Base-by-base conservation (phyloP, 305 asterid species). In the Fraxinus latifolia region DNA sequence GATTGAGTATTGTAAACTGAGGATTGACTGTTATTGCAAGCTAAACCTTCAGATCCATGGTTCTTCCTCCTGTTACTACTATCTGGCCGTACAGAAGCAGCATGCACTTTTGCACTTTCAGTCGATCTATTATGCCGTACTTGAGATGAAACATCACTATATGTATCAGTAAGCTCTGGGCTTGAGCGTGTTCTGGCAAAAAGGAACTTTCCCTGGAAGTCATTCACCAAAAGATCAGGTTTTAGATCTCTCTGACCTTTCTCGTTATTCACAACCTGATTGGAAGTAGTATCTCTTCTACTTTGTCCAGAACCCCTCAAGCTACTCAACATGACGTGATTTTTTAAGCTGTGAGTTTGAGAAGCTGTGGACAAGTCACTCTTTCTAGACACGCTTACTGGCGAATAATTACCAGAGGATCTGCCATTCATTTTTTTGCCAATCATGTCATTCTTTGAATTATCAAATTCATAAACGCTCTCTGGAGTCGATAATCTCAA, bases 111-210 rank as follows among this genome's bases (percentile, higher is more conserved):
- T 50, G 88, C 84, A 87, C 81, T 82, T 84, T 90, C 96, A 65
- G 92, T 85, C 58, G 83, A 86, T 85, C 84, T 89, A 72, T 82
- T 83, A 74, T 23, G 89, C 79, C 83, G 85, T 58, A 58, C 68
- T 58, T 58, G 68, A 58, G 68, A 58, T 79, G 90, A 84, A 36
- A 84, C 81, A 58, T 89, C 91, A 65, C 85, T 86, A 88, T 83
- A 95, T 47, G 92, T 84, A 84, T 94, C 97, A 77, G 97, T 94
- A 80, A 96, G 94, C 87, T 96, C 97, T 36, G 99, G 98, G 83
- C 99, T 96, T 76, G 98, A 96, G 75, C 80, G 92, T 21, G 99
- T 96, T 84, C 98, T 91, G 67, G 96, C 98, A 88, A 93, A 92
- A 42, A 87, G 87, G 85, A 88, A 90, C 80, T 91, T 87, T 32